Conservation (phyloP, 371 early-diverging fungal genomes). For the Mortierella sp. region DNA sequence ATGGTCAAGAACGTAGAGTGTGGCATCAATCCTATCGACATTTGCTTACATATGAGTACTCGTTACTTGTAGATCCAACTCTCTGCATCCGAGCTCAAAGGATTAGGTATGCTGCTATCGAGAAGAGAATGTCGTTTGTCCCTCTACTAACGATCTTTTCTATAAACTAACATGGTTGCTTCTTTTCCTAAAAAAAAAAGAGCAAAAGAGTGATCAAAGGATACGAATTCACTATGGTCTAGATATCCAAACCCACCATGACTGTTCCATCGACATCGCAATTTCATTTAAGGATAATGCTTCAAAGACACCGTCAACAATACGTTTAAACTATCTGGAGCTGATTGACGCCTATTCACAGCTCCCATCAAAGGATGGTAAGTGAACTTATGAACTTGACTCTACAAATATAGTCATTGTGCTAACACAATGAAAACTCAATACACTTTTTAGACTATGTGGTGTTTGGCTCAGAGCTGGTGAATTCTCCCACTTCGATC, state of each 20-base stretch:
- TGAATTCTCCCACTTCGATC: neutral
- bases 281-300: neutral
- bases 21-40: neutral
- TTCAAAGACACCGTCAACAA: neutral
- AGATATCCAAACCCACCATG: neutral
- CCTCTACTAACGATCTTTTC: no score
- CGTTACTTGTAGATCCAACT: neutral
- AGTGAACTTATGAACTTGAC: no score
- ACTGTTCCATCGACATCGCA: neutral
- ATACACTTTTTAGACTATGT: neutral
- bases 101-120: neutral
- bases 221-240: neutral
- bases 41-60: neutral
- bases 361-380: neutral
- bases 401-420: no score
- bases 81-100: neutral
- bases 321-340: neutral
- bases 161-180: no score
- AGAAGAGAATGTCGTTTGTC: no score
- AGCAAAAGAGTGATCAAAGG: neutral
- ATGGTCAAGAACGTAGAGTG: no score
- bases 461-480: neutral
- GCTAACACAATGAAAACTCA: no score
- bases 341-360: neutral
- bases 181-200: no score